Base-by-base conservation (phyloP, 805 yeast genomes). In the Candida ficus region DNA sequence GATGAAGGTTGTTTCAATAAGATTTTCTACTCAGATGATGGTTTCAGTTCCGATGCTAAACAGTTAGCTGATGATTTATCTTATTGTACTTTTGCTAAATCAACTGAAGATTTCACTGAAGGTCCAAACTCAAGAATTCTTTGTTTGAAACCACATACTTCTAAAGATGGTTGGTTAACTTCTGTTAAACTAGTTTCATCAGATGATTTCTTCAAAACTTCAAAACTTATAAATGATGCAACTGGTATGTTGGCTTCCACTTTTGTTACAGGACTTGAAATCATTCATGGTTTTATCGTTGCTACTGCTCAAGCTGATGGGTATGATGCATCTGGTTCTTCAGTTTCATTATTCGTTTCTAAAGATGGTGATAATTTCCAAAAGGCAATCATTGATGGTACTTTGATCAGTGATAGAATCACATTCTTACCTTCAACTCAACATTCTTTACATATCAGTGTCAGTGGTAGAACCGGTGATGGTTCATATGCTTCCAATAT, bases 21-120 rank as follows among this genome's bases (percentile, higher is more conserved):
- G 27, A 56, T 60, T 40, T 73, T 53, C 48, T 68, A 68, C 51
- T 70, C 82, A 6, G 56, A 46, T 1, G 76, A 76, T 54, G 72
- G 71, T 10, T 66, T 77, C 53, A 58, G 63, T n/a, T 27, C 54
- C 32, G 45, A 68, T 9, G 58, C 58, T 16, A 45, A 53, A 5
- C 33, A 45, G 22, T 20, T 63, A 37, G 41, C 47, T 10, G 47
- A 56, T 19, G 53, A 44, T 4, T 38, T 47, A 1, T 45, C 59
- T 12, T 66, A 67, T 16, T 65, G 69, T 45, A 37, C 56, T 16
- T 54, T 68, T 37, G 47, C 60, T 18, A 47, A 52, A 4, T 54
- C 62, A 5, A 56, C 52, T 34, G 48, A 50, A 12, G 44, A 47
- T 5, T 49, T 53, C 29, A 53, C 45, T 5, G 36, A 34, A 14